A percentile compares a stretch with the other conserved stretches of the same genome.
phyloP scores from a whole-genome alignment of 345 rosid species.

The Melaleuca quinquenervia region DNA sequence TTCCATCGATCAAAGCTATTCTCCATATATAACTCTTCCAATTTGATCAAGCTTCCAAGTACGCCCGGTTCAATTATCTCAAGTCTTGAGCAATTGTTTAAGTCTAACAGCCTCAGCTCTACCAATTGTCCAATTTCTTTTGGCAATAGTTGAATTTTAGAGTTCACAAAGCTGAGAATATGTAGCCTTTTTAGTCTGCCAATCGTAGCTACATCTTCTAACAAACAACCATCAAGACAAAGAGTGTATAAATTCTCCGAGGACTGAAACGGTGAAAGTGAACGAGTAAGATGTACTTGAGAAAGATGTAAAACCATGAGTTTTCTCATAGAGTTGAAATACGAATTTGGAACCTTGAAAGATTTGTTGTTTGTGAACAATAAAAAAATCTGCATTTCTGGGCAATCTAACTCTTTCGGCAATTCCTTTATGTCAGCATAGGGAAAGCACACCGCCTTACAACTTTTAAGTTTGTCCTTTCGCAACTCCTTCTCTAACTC shows the following conservation, averaged over 20 bases:
- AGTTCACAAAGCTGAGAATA: conserved; percentile 11
- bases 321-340: conserved; percentile 5
- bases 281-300: background rate
- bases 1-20: conserved; percentile 17
- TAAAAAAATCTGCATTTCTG: background rate
- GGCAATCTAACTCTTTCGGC: conserved; percentile 10
- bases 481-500: background rate
- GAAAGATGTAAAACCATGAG: conserved; percentile 10
- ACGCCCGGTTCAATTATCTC: no score
- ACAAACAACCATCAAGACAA: conserved; percentile 3
- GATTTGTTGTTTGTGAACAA: background rate
- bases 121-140: conserved; percentile 9
- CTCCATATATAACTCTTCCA: conserved; percentile 23
- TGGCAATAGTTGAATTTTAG: conserved; percentile 8
- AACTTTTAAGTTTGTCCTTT: background rate
- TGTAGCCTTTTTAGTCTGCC: conserved; percentile 9
- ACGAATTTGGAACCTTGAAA: background rate
- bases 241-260: conserved; percentile 5
- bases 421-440: background rate
- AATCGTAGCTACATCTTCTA: conserved; percentile 2
- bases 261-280: conserved; percentile 3
- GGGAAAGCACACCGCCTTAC: background rate
- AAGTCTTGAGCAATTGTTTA: no score
- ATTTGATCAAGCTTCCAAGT: conserved; percentile 4
- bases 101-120: no score